These are phyloP conservation scores for Sarcodon aspratus DNA, from an alignment of 768 basidiomycete species.

Conservation along the genomic window DNA sequence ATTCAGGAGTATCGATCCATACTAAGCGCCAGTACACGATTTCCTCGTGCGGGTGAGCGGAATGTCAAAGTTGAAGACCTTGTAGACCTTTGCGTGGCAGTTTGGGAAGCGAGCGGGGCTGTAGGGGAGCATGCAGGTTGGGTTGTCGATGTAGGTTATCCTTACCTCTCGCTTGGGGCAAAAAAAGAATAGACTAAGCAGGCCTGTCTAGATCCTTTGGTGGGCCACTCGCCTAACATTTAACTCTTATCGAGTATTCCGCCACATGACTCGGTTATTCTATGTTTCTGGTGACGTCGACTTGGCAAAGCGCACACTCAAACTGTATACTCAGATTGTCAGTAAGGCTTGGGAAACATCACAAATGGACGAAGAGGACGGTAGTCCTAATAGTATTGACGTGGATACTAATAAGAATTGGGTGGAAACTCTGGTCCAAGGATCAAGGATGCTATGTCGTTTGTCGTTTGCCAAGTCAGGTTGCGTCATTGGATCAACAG, in stretches of 20 bases:
- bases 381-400: slow-evolving; percentile 18
- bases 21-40: slow-evolving; percentile 55
- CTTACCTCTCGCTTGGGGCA: neutral
- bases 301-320: slow-evolving; percentile 65
- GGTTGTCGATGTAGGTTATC: slow-evolving; percentile 64
- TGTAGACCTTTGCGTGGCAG: slow-evolving; percentile 64
- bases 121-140: slow-evolving; percentile 55
- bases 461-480: slow-evolving; percentile 6
- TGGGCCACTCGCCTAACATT: slow-evolving; percentile 93
- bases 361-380: neutral
- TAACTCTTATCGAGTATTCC: slow-evolving; percentile 76
- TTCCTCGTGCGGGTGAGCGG: slow-evolving; percentile 72
- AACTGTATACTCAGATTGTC: slow-evolving; percentile 77
- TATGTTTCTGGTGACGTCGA: slow-evolving; percentile 45
- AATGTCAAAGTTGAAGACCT: slow-evolving; percentile 78
- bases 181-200: neutral
- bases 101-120: slow-evolving; percentile 71
- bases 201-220: slow-evolving; percentile 59
- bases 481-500: slow-evolving; percentile 20
- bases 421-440: slow-evolving; percentile 69
- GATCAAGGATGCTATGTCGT: slow-evolving; percentile 66
- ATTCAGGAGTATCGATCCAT: slow-evolving; percentile 63
- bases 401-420: slow-evolving; percentile 58
- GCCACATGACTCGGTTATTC: slow-evolving; percentile 73
- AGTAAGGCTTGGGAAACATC: slow-evolving; percentile 44